Conservation (phyloP, 2,329 filamentous ascomycete species). For the Colletotrichum sp. region DNA sequence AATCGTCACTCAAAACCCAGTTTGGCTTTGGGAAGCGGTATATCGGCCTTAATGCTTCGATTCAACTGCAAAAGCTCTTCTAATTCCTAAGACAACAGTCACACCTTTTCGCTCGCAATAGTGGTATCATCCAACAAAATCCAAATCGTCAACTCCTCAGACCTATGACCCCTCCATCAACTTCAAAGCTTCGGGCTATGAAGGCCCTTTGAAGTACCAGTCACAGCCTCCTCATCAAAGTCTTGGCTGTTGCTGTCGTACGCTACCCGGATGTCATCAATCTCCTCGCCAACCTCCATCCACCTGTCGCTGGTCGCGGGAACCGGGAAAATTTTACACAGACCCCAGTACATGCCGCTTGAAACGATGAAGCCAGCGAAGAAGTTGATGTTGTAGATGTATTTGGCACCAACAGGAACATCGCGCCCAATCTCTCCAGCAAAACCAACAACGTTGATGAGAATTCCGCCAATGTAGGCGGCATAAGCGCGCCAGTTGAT, state of each 20-base stretch:
- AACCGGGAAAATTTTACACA: slow-evolving; percentile 74
- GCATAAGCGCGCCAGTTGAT: slow-evolving; percentile 84
- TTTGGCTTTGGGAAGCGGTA: not conserved
- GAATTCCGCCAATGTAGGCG: slow-evolving; percentile 82
- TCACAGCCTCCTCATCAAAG: slow-evolving; percentile 39
- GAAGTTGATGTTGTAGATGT: slow-evolving; percentile 92
- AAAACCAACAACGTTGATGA: slow-evolving; percentile 93
- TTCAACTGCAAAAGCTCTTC: not conserved
- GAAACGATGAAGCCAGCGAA: slow-evolving; percentile 84
- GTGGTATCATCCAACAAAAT: slow-evolving; percentile 13
- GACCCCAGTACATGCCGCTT: slow-evolving; percentile 67
- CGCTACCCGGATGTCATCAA: slow-evolving; percentile 57
- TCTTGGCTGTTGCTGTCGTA: slow-evolving; percentile 46
- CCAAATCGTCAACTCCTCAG: not conserved
- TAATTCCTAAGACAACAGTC: not conserved
- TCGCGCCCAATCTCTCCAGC: slow-evolving; percentile 75
- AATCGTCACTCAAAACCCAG: not conserved
- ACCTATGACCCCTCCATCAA: not conserved
- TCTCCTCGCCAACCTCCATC: slow-evolving; percentile 76
- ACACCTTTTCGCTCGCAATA: not conserved
- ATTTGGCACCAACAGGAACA: slow-evolving; percentile 80
- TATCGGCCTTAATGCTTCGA: not conserved
- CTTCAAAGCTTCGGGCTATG: not conserved
- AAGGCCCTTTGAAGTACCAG: not conserved
- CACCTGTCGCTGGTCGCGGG: slow-evolving; percentile 77